Base-by-base conservation (phyloP, 208 protist genomes). In the Spongospora subterranea region DNA sequence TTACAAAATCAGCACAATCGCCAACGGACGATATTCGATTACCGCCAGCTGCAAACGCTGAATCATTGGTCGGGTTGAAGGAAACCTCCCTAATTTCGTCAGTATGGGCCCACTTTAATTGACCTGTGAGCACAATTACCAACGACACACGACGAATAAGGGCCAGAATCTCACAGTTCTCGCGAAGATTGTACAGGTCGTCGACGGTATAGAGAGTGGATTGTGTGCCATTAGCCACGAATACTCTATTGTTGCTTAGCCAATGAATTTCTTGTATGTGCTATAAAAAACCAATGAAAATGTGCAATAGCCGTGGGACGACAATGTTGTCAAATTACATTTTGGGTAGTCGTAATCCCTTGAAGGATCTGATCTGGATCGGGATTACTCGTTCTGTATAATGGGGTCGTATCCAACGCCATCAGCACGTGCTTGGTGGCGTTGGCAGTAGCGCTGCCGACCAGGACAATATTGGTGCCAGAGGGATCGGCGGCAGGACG, bases 41-140 rank as follows among this genome's bases (percentile, higher is more conserved):
- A 82, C 71, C 71, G 6, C 71, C 71, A 43, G 71, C 71, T 39
- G 71, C 71, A 82, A 82, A 82, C 71, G 17, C 11, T n/a, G 6
- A 39, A 6, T 17, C n/a, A 82, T 82, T n/a, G 6, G 6, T 45
- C n/a, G 71, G 71, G n/a, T 82, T 82, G 71, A 82, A 82, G 13
- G 71, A 35, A 20, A 82, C 13, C n/a, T 82, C 71, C 71, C 71
- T 82, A 20, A 82, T 82, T n/a, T 82, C 71, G 35, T 82, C 71
- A 20, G 6, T 82, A 43, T 82, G 71, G 35, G n/a, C 71, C 71
- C 71, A 82, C 17, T 45, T 82, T n/a, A 82, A 35, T 43, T 35
- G 6, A 40, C 17, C 71, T 82, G 71, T 17, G n/a, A n/a, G 35
- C 71, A n/a, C 71, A 29, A 65, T 29, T 65, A 17, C n/a, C 35